Conservation (phyloP, 2,329 filamentous ascomycete species). For the Fusarium sp. region DNA sequence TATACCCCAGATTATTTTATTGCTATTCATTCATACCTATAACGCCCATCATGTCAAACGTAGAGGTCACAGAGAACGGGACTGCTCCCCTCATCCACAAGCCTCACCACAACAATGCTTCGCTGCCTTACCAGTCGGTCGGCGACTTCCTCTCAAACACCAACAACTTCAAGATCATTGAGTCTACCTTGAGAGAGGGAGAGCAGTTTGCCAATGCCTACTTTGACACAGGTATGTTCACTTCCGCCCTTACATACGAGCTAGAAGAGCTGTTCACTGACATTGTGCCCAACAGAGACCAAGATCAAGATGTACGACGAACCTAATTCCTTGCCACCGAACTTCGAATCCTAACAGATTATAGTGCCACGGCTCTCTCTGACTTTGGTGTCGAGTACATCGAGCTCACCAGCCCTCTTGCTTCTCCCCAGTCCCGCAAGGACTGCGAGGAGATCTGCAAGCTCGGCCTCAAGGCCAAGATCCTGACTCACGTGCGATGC, state of each 20-base stretch:
- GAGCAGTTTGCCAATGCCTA: conserved; percentile 71
- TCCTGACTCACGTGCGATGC: conserved; percentile 44
- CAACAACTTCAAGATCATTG: conserved; percentile 43
- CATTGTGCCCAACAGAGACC: conserved; percentile 66
- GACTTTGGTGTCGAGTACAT: conserved; percentile 67
- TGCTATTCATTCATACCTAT: background rate
- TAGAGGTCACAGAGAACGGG: conserved; percentile 3
- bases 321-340: background rate
- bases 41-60: conserved; percentile 10
- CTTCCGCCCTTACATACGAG: too few relatives aligned
- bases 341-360: conserved; percentile 4
- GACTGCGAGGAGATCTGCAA: conserved; percentile 96
- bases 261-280: background rate
- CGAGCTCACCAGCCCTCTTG: conserved; percentile 86
- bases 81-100: conserved; percentile 6
- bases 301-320: conserved; percentile 43
- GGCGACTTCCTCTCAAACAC: conserved; percentile 40
- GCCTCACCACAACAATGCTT: conserved; percentile 13
- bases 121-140: conserved; percentile 19
- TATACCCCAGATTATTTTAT: conserved; percentile 1
- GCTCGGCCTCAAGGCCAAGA: conserved; percentile 80
- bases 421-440: conserved; percentile 74
- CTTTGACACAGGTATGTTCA: conserved; percentile 6
- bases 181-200: conserved; percentile 42
- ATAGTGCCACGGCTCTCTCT: conserved; percentile 17